phyloP scores from a whole-genome alignment of 2,329 filamentous ascomycete genomes.

The Calonectria pseudoreteaudii region DNA sequence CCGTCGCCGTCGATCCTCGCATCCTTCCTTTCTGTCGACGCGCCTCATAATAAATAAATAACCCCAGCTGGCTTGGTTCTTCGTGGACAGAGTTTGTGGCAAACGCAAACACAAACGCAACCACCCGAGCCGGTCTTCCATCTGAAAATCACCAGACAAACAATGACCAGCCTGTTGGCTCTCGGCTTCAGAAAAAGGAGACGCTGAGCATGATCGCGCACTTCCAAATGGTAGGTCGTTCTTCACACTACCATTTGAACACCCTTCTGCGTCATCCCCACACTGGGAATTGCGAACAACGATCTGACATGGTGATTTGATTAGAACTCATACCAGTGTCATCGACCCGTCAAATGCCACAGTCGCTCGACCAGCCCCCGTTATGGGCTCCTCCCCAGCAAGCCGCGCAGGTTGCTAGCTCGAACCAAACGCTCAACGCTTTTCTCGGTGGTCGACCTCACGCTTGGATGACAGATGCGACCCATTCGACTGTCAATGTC shows the following conservation, averaged over 20 bases:
- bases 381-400: constrained; percentile 30
- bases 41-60: background rate
- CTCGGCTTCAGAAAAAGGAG: constrained; percentile 39
- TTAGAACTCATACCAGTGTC: constrained; percentile 22
- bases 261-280: background rate
- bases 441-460: constrained; percentile 52
- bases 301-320: constrained; percentile 20
- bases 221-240: constrained; percentile 32
- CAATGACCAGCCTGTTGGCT: constrained; percentile 35
- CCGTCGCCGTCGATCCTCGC: background rate
- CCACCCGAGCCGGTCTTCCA: background rate
- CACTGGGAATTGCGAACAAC: background rate
- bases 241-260: background rate
- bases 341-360: constrained; percentile 41
- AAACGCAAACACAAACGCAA: constrained; percentile 25
- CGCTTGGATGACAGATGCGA: constrained; percentile 43
- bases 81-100: constrained; percentile 11
- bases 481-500: constrained; percentile 20
- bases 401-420: constrained; percentile 49
- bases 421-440: constrained; percentile 55
- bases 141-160: constrained; percentile 27
- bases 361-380: constrained; percentile 31
- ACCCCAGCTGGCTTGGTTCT: background rate
- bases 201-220: constrained; percentile 38
- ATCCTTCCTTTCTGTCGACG: background rate